Evolutionary conservation across 2,329 filamentous ascomycete species (phyloP).

Genomic region (Cordyceps militaris): DNA sequence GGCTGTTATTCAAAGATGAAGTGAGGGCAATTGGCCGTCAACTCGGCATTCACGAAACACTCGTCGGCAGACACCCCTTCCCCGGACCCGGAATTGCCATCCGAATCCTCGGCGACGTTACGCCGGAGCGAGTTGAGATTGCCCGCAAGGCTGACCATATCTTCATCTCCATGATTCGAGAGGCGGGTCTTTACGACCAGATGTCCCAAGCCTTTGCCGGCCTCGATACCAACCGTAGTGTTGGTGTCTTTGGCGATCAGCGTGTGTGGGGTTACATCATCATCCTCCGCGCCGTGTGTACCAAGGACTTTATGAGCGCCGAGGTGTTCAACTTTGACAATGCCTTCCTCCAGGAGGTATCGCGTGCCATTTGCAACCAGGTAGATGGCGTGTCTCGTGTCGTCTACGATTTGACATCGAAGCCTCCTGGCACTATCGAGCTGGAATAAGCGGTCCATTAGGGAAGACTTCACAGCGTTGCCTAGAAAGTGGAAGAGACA

Average conservation of each 20-base stretch:
- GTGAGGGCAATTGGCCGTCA: constrained; percentile 32
- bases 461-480: too few species aligned
- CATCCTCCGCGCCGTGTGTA: constrained; percentile 39
- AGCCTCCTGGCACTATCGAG: neutral
- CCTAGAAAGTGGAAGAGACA: too few species aligned
- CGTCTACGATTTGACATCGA: constrained; percentile 51
- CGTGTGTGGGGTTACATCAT: constrained; percentile 37
- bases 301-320: constrained; percentile 58
- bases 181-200: neutral
- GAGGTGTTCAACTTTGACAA: constrained; percentile 60
- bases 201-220: neutral
- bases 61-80: constrained; percentile 25
- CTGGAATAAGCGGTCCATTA: too few species aligned
- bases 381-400: constrained; percentile 66
- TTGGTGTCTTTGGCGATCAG: constrained; percentile 54
- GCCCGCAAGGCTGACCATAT: constrained; percentile 62
- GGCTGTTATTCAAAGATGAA: constrained; percentile 65
- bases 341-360: constrained; percentile 58
- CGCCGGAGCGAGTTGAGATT: constrained; percentile 69
- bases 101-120: constrained; percentile 78
- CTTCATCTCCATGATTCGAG: neutral
- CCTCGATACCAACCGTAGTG: constrained; percentile 13
- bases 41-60: constrained; percentile 26
- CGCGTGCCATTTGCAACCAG: constrained; percentile 56
- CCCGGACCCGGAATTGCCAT: constrained; percentile 57